Evolutionary conservation across 176 grass and related monocot genomes (phyloP).

Genomic region (Ensete glaucum): DNA sequence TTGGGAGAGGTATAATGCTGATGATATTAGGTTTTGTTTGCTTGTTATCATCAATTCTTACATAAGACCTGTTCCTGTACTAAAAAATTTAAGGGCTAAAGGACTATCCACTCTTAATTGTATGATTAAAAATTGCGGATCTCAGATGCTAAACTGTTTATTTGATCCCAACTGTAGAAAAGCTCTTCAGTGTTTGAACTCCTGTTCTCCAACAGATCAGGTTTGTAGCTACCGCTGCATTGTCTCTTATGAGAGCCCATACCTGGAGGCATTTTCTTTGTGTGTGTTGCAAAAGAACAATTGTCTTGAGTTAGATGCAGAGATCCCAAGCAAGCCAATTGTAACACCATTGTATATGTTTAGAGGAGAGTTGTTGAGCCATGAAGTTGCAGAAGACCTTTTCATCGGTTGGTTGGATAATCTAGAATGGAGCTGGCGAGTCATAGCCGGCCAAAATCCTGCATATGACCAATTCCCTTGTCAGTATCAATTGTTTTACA

Average conservation of each 20-base stretch:
- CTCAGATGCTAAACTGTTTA: slow-evolving; percentile 80
- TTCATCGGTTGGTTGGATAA: slow-evolving; percentile 80
- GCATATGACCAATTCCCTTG: slow-evolving; percentile 95
- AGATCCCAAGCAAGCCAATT: slow-evolving; percentile 57
- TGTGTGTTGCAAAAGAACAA: slow-evolving; percentile 99
- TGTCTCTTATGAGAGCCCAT: slow-evolving; percentile 69
- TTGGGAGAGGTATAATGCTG: slow-evolving; percentile 91
- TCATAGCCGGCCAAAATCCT: slow-evolving; percentile 81
- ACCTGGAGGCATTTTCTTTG: slow-evolving; percentile 76
- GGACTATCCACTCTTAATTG: slow-evolving; percentile 73
- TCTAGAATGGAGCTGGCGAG: slow-evolving; percentile 86
- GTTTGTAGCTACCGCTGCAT: slow-evolving; percentile 92
- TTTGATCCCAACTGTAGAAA: slow-evolving; percentile 85
- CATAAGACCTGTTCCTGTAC: slow-evolving; percentile 57
- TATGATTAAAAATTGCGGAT: slow-evolving; percentile 76
- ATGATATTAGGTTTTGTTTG: slow-evolving; percentile 90
- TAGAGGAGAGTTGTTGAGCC: slow-evolving; percentile 54
- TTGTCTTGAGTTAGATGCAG: slow-evolving; percentile 78
- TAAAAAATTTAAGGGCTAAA: slow-evolving; percentile 81
- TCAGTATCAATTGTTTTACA: slow-evolving; percentile 87
- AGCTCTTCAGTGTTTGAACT: slow-evolving; percentile 84
- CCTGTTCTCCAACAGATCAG: slow-evolving; percentile 77
- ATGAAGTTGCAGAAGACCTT: slow-evolving; percentile 81
- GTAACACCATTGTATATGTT: slow-evolving; percentile 52
- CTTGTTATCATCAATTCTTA: slow-evolving; percentile 74